phyloP scores from a whole-genome alignment of 768 basidiomycete species.

The Panaeolus papilionaceus region DNA sequence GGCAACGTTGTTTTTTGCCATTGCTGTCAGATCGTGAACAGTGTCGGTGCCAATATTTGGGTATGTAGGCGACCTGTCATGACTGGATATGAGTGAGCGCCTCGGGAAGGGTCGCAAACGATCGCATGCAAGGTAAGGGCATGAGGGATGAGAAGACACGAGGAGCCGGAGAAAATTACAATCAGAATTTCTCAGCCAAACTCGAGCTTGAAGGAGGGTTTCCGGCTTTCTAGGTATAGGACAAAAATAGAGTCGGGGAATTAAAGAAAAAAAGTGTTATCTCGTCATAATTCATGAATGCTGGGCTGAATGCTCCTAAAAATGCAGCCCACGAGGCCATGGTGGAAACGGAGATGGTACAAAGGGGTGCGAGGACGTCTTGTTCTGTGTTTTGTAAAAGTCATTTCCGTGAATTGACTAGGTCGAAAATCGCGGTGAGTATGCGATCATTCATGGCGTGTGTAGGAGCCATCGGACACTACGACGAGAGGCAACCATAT shows the following conservation, averaged over 20 bases:
- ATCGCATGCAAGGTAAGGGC: neutral
- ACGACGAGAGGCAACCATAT: constrained; percentile 46
- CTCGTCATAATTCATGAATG: constrained; percentile 8
- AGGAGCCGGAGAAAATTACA: constrained; percentile 6
- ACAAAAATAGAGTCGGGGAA: constrained; percentile 11
- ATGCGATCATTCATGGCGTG: neutral
- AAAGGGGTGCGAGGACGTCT: constrained; percentile 5
- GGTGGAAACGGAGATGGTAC: neutral
- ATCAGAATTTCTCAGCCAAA: neutral
- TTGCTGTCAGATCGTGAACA: constrained; percentile 10
- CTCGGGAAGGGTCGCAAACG: constrained; percentile 7
- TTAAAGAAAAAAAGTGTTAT: neutral
- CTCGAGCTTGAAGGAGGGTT: neutral
- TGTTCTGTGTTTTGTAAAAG: neutral
- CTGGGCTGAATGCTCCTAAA: neutral
- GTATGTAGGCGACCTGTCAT: constrained; percentile 2
- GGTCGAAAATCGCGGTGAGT: neutral
- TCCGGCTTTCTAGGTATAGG: neutral
- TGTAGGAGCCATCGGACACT: constrained; percentile 40
- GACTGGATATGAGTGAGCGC: constrained; percentile 2
- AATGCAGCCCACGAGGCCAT: neutral
- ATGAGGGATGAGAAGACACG: neutral
- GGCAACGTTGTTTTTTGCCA: neutral
- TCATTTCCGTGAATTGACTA: neutral
- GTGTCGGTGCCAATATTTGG: constrained; percentile 3